A percentile compares a stretch with the other conserved stretches of the same genome.
Evolutionary conservation across 495 filamentous ascomycete genomes (phyloP).

Genomic region (Neurospora sp.): DNA sequence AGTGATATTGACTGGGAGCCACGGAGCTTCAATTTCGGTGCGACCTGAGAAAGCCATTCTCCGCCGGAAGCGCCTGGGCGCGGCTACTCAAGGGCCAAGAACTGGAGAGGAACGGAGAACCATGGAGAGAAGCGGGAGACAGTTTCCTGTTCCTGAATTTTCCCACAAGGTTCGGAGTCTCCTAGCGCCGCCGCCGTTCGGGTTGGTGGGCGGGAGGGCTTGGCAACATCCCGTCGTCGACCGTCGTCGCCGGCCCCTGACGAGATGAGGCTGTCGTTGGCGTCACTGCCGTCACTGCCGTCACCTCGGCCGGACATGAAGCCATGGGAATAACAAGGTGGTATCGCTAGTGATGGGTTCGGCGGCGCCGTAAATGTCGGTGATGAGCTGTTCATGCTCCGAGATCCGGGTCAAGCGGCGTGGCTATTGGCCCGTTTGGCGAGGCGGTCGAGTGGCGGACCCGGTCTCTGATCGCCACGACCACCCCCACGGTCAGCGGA

Average conservation of each 20-base stretch:
- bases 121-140: not conserved
- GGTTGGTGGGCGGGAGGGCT: not conserved
- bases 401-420: not conserved
- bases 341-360: not conserved
- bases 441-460: not conserved
- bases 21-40: not conserved
- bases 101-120: not conserved
- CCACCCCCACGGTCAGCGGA: not conserved
- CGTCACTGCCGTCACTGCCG: not conserved
- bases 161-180: not conserved
- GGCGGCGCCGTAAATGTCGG: not conserved
- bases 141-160: not conserved
- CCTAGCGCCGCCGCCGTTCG: not conserved
- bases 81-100: not conserved
- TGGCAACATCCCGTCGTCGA: not conserved
- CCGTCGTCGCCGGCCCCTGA: not conserved
- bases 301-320: not conserved
- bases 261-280: not conserved
- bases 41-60: not conserved
- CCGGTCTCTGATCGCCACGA: not conserved
- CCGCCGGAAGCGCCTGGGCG: not conserved
- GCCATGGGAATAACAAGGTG: not conserved
- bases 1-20: not conserved
- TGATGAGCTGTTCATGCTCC: not conserved
- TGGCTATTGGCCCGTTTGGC: not conserved